Evolutionary conservation across 139 green algal genomes (phyloP).

Genomic region (Chlorella sp.): DNA sequence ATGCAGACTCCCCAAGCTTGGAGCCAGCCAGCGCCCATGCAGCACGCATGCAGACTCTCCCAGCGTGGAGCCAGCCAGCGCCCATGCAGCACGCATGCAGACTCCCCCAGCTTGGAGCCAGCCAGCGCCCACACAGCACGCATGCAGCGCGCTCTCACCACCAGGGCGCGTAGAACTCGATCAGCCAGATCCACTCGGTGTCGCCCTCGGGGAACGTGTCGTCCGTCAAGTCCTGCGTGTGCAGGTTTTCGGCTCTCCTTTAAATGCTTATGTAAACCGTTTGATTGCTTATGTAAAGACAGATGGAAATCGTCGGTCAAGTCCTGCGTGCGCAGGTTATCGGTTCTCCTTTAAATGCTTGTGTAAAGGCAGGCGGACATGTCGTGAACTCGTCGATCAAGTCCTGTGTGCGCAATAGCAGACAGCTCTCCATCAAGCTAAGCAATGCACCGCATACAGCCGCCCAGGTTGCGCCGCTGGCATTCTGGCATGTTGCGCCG

Average conservation of each 20-base stretch:
- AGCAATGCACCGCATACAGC: no score
- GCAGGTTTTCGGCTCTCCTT: no score
- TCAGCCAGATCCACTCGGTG: constrained; percentile 72
- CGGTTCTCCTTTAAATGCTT: no score
- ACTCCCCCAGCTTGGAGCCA: background rate
- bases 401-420: constrained; percentile 6
- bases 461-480: no score
- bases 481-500: no score
- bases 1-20: background rate
- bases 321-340: constrained; percentile 9
- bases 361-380: no score
- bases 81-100: no score
- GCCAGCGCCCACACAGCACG: background rate
- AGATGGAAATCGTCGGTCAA: constrained; percentile 52
- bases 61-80: background rate
- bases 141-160: constrained; percentile 24
- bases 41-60: background rate
- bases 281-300: no score
- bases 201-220: constrained; percentile 64
- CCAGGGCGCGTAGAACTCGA: constrained; percentile 86
- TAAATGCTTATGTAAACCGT: no score
- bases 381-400: constrained; percentile 52
- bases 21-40: background rate
- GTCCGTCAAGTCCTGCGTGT: constrained; percentile 43
- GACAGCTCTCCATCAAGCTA: no score